Conservation (phyloP, 495 filamentous ascomycete species). For the Trypethelium eluteriae region DNA sequence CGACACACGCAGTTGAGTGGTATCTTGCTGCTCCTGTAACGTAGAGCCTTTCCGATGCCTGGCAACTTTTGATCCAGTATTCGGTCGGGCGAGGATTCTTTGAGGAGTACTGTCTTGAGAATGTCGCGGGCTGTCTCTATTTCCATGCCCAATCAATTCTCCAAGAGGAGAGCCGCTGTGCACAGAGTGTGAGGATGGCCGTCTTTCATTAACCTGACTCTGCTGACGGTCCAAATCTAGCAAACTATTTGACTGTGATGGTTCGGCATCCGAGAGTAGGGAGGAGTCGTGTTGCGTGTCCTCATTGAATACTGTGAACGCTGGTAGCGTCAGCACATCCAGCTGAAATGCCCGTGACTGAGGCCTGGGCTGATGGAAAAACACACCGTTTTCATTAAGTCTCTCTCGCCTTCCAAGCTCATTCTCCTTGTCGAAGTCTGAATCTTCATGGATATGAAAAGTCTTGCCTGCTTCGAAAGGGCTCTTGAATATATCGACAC, state of each 20-base stretch:
- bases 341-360: background rate
- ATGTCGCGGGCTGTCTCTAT: background rate
- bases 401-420: conserved; percentile 13
- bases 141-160: background rate
- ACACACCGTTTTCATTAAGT: conserved; percentile 19
- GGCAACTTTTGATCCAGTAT: conserved; percentile 6
- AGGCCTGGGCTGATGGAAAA: background rate
- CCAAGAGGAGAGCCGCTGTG: too few relatives aligned
- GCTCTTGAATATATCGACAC: background rate
- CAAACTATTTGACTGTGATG: background rate
- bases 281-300: background rate
- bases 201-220: background rate
- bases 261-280: background rate
- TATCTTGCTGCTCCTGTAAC: background rate
- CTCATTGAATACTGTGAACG: background rate
- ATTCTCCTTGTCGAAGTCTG: background rate
- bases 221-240: background rate
- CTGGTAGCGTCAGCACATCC: background rate
- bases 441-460: background rate
- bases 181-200: too few relatives aligned
- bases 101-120: background rate
- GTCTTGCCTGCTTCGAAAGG: background rate
- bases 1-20: background rate
- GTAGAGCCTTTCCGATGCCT: background rate
- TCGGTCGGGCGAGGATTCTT: background rate